Evolutionary conservation across 176 grass and related monocot genomes (phyloP).

Genomic region (Otatea glauca): DNA sequence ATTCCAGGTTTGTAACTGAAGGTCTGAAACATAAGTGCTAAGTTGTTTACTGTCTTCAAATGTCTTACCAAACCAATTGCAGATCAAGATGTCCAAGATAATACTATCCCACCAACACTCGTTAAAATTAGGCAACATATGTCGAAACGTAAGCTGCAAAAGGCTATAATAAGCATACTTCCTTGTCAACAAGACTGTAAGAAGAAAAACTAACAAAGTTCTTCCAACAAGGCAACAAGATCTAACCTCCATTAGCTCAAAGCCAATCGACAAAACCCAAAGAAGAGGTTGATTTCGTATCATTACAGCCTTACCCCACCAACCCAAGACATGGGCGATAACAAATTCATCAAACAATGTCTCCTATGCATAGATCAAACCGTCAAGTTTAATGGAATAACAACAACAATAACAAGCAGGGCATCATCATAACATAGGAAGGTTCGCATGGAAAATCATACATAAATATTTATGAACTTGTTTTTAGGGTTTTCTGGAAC

Average conservation of each 20-base stretch:
- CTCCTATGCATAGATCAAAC: constrained; percentile 67
- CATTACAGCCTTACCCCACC: constrained; percentile 99
- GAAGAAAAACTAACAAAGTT: constrained; percentile 25
- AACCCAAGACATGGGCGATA: constrained; percentile 90
- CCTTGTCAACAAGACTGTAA: constrained; percentile 28
- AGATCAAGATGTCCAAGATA: constrained; percentile 95
- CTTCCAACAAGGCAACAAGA: constrained; percentile 31
- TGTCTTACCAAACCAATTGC: constrained; percentile 98
- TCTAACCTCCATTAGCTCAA: constrained; percentile 97
- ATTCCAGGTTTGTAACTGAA: constrained; percentile 25
- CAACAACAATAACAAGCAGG: neutral
- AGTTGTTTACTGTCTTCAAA: constrained; percentile 19
- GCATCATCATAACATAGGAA: constrained; percentile 54
- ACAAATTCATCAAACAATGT: constrained; percentile 99
- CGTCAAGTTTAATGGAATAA: constrained; percentile 41
- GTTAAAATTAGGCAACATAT: constrained; percentile 99
- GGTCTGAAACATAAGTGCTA: neutral
- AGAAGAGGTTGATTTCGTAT: constrained; percentile 95
- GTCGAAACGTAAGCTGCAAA: constrained; percentile 91
- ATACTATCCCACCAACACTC: constrained; percentile 99
- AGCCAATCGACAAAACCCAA: constrained; percentile 94
- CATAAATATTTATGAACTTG: constrained; percentile 99
- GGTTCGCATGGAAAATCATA: constrained; percentile 67
- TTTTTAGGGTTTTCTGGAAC: constrained; percentile 96
- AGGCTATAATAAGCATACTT: constrained; percentile 41